A percentile compares a stretch with the other conserved stretches of the same genome.
phyloP scores from a whole-genome alignment of 1,284 basidiomycete species.

The Mycosarcoma maydis region DNA sequence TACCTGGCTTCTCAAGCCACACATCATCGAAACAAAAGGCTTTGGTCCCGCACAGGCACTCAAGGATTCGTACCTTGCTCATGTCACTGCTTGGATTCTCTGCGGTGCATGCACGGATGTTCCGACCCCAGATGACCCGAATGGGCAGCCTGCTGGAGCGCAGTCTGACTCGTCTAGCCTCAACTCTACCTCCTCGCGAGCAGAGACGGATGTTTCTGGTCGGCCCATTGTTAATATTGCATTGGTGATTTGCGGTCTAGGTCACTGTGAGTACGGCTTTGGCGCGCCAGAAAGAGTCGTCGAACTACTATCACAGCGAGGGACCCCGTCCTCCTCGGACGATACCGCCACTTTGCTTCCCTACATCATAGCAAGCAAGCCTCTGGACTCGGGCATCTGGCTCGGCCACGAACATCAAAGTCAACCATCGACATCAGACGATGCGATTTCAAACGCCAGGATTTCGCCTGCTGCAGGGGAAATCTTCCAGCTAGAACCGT shows the following conservation, averaged over 20 bases:
- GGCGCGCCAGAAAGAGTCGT: conserved; percentile 50
- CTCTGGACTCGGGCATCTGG: conserved; percentile 48
- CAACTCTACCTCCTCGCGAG: neutral
- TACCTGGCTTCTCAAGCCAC: conserved; percentile 39
- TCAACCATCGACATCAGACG: neutral
- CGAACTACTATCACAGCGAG: conserved; percentile 21
- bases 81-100: conserved; percentile 45
- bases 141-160: neutral
- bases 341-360: conserved; percentile 7
- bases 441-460: too few relatives aligned
- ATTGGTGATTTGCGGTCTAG: conserved; percentile 46
- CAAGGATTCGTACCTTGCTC: conserved; percentile 55
- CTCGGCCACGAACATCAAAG: conserved; percentile 30
- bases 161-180: neutral
- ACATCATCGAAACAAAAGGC: conserved; percentile 39
- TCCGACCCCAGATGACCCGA: neutral
- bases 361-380: conserved; percentile 49
- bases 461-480: neutral
- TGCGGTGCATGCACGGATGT: conserved; percentile 3
- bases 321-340: neutral
- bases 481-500: neutral
- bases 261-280: conserved; percentile 54
- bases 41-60: conserved; percentile 55
- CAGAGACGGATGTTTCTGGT: neutral
- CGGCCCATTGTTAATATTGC: conserved; percentile 25